A percentile compares a stretch with the other conserved stretches of the same genome.
Evolutionary conservation across 1,284 basidiomycete genomes (phyloP).

Genomic region (Papiliotrema terrestris): DNA sequence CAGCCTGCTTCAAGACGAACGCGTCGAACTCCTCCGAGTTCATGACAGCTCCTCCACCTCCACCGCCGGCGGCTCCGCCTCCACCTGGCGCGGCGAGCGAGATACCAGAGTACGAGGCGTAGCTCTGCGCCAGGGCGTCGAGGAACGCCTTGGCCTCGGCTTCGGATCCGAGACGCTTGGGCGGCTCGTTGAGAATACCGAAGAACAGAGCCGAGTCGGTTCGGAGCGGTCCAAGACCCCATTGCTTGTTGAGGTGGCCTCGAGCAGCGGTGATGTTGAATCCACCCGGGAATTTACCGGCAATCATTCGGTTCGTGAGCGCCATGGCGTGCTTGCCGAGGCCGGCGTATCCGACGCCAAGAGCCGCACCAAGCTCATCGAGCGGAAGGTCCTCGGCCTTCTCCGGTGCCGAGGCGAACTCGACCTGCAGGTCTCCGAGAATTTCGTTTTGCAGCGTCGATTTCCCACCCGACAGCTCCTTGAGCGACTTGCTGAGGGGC

Average conservation of each 20-base stretch:
- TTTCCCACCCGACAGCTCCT: conserved; percentile 97
- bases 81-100: conserved; percentile 66
- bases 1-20: conserved; percentile 89
- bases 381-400: conserved; percentile 96
- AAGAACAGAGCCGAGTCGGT: conserved; percentile 88
- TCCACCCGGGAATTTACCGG: conserved; percentile 97
- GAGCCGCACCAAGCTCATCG: conserved; percentile 86
- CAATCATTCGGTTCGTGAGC: conserved; percentile 85
- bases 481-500: conserved; percentile 91
- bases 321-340: conserved; percentile 95
- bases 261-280: conserved; percentile 96
- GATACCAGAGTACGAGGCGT: conserved; percentile 84
- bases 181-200: conserved; percentile 85
- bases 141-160: conserved; percentile 91
- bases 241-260: conserved; percentile 78
- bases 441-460: conserved; percentile 98
- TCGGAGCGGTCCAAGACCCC: conserved; percentile 87
- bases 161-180: conserved; percentile 90
- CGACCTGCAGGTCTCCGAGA: conserved; percentile 84
- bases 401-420: conserved; percentile 88
- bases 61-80: conserved; percentile 59
- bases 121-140: conserved; percentile 75
- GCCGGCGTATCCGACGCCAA: conserved; percentile 73
- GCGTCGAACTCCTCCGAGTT: conserved; percentile 98
- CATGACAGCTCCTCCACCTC: conserved; percentile 72